phyloP scores from a whole-genome alignment of 1,284 basidiomycete genomes.

The Caloboletus firmus region DNA sequence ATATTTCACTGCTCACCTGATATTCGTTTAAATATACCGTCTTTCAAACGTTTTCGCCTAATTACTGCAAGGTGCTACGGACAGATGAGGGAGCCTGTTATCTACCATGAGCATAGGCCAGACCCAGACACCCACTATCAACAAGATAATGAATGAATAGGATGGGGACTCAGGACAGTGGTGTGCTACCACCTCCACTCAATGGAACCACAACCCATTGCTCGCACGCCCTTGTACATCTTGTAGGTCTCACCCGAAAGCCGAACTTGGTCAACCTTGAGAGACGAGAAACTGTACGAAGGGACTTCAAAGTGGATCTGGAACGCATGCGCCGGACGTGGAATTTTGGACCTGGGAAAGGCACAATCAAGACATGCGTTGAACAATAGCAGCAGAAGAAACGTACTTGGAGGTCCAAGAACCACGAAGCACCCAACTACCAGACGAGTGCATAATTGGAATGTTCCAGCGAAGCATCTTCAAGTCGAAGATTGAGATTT shows the following conservation, averaged over 20 bases:
- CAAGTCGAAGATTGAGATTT: neutral
- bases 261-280: slow-evolving; percentile 85
- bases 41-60: neutral
- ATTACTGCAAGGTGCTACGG: neutral
- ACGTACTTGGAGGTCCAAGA: slow-evolving; percentile 70
- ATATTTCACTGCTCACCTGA: slow-evolving; percentile 28
- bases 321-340: slow-evolving; percentile 68
- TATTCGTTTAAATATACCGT: slow-evolving; percentile 11
- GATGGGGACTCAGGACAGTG: neutral
- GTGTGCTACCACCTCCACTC: slow-evolving; percentile 71
- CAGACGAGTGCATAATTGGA: slow-evolving; percentile 63
- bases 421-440: slow-evolving; percentile 72
- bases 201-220: slow-evolving; percentile 57
- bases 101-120: neutral
- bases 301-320: slow-evolving; percentile 71
- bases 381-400: neutral
- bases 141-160: neutral
- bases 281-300: slow-evolving; percentile 72
- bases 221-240: slow-evolving; percentile 78
- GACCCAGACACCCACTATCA: neutral
- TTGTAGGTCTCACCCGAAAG: slow-evolving; percentile 83
- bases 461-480: slow-evolving; percentile 79
- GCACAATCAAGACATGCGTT: neutral
- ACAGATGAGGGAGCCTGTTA: neutral
- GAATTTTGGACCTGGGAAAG: slow-evolving; percentile 35